Evolutionary conservation across 1,284 basidiomycete genomes (phyloP).

Genomic region (Heliocybe sulcata): DNA sequence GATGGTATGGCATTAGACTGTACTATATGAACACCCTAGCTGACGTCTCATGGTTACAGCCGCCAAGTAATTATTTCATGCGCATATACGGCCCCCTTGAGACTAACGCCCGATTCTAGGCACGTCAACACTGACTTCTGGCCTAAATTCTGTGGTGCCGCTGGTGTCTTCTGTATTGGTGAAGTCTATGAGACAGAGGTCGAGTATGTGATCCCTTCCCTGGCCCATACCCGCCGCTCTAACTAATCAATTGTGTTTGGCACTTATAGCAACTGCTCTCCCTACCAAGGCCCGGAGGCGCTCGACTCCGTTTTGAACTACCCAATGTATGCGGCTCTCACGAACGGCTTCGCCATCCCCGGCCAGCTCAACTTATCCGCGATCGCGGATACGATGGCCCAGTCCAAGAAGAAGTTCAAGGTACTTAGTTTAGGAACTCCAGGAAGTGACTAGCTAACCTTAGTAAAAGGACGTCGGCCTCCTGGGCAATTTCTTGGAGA

Average conservation of each 20-base stretch:
- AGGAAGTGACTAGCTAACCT: background rate
- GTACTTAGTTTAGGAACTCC: constrained; percentile 14
- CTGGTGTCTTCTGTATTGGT: constrained; percentile 82
- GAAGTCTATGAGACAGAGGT: constrained; percentile 68
- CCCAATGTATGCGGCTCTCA: constrained; percentile 40
- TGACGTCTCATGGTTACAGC: constrained; percentile 11
- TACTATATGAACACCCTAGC: constrained; percentile 6
- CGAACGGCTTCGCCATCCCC: constrained; percentile 26
- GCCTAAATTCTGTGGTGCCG: constrained; percentile 61
- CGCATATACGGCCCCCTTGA: background rate
- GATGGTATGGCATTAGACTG: constrained; percentile 44
- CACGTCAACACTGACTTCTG: constrained; percentile 65
- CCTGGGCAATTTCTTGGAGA: constrained; percentile 53
- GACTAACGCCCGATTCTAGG: constrained; percentile 23
- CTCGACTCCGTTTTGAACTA: constrained; percentile 48
- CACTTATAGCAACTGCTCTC: constrained; percentile 14
- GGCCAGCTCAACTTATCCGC: constrained; percentile 26
- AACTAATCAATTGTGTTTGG: background rate
- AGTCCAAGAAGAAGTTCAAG: constrained; percentile 26
- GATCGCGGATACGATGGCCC: constrained; percentile 20
- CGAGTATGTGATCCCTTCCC: constrained; percentile 28
- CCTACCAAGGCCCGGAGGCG: constrained; percentile 23
- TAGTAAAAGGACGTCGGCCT: constrained; percentile 20
- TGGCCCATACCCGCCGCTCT: background rate
- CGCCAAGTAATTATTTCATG: constrained; percentile 35